phyloP scores from a whole-genome alignment of 192 early-diverging fungal species.

The Coemansia sp. region DNA sequence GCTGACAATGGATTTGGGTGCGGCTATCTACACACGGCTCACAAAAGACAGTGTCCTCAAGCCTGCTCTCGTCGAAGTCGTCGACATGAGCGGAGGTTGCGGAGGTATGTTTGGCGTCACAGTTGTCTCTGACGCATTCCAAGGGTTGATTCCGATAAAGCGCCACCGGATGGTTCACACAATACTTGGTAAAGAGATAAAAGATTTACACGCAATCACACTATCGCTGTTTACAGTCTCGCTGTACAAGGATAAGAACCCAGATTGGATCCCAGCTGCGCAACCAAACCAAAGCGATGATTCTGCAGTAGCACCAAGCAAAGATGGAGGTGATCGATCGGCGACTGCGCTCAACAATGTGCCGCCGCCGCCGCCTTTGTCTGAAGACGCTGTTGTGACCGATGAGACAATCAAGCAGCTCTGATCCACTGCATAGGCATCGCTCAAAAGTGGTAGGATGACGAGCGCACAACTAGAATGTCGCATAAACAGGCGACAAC shows the following conservation, averaged over 20 bases:
- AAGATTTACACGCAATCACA: conserved; percentile 71
- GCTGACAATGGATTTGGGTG: conserved; percentile 14
- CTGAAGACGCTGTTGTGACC: background rate
- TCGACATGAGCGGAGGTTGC: conserved; percentile 69
- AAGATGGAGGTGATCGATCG: background rate
- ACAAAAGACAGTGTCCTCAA: background rate
- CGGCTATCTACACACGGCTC: conserved; percentile 13
- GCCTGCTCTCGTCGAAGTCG: conserved; percentile 13
- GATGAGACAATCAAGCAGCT: background rate
- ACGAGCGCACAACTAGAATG: no score
- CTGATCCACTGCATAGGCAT: no score
- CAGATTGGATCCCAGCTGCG: background rate
- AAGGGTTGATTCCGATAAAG: conserved; percentile 68
- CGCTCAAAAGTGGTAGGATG: no score
- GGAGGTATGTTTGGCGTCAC: conserved; percentile 88
- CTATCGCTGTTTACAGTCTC: conserved; percentile 3
- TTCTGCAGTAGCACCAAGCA: background rate
- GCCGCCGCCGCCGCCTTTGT: background rate
- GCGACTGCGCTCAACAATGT: background rate
- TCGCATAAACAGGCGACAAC: no score
- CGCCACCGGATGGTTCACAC: conserved; percentile 86
- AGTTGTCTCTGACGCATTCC: conserved; percentile 73
- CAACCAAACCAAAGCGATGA: background rate
- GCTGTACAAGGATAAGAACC: conserved; percentile 3
- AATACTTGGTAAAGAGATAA: conserved; percentile 80